Percentiles rank a stretch among this genome's conserved stretches.
phyloP scores from a whole-genome alignment of 495 filamentous ascomycete species.

The Podospora pseudoanserina region DNA sequence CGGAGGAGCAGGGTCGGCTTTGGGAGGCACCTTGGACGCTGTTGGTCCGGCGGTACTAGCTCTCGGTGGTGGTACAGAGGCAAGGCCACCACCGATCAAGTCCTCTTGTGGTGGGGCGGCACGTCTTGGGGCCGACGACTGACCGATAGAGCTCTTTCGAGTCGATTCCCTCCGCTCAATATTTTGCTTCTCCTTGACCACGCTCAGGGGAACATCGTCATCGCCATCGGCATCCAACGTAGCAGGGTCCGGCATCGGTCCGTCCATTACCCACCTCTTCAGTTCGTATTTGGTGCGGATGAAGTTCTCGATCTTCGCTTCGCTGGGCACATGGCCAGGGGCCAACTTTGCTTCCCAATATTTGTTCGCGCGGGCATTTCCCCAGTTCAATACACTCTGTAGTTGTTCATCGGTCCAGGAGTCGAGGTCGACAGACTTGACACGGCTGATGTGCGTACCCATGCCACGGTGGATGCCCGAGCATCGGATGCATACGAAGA shows the following conservation, averaged over 20 bases:
- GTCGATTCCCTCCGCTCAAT: slow-evolving; percentile 47
- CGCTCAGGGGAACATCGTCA: slow-evolving; percentile 66
- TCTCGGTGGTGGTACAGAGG: slow-evolving; percentile 36
- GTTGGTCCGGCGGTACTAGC: slow-evolving; percentile 60
- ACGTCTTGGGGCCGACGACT: slow-evolving; percentile 28
- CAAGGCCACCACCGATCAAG: slow-evolving; percentile 48
- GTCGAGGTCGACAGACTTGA: slow-evolving; percentile 97
- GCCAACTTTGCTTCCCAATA: slow-evolving; percentile 98
- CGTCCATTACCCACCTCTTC: slow-evolving; percentile 98
- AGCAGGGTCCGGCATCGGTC: slow-evolving; percentile 83
- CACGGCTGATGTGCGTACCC: slow-evolving; percentile 96
- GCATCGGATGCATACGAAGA: slow-evolving; percentile 96
- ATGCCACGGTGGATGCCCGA: slow-evolving; percentile 97
- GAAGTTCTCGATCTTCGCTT: slow-evolving; percentile 98
- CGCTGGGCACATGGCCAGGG: slow-evolving; percentile 88
- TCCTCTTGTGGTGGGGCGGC: slow-evolving; percentile 41
- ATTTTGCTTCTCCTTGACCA: slow-evolving; percentile 56
- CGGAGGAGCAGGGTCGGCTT: slow-evolving; percentile 59
- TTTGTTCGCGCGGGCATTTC: slow-evolving; percentile 92
- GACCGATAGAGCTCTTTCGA: slow-evolving; percentile 41
- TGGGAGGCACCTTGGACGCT: slow-evolving; percentile 63
- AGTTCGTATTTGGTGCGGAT: slow-evolving; percentile 98
- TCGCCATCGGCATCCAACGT: slow-evolving; percentile 81
- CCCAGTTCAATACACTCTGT: slow-evolving; percentile 87
- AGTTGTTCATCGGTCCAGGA: slow-evolving; percentile 98